A percentile compares a stretch with the other conserved stretches of the same genome.
These are phyloP conservation scores for Trichosporon sp. DNA, from an alignment of 1,284 basidiomycete genomes.

Conservation along the genomic window DNA sequence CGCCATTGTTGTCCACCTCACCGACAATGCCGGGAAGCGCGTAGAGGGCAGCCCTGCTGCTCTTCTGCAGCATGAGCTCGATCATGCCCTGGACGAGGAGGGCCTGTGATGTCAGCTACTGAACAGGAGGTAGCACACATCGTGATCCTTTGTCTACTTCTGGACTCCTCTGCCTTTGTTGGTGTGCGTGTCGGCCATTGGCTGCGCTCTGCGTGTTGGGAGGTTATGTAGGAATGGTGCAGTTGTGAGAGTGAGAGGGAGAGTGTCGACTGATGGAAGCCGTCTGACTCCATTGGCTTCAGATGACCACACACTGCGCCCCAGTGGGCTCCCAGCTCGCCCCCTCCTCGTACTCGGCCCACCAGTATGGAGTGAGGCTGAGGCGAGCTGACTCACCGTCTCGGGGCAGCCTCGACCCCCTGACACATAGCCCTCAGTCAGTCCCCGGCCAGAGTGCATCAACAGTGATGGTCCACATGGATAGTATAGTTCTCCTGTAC, in stretches of 20 bases:
- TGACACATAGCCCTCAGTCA: background rate
- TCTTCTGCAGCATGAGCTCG: background rate
- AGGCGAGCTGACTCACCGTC: background rate
- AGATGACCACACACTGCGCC: slow-evolving; percentile 3
- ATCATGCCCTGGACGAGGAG: slow-evolving; percentile 18
- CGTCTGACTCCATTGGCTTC: background rate
- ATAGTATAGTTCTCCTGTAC: background rate
- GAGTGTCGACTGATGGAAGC: background rate
- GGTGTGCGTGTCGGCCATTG: background rate
- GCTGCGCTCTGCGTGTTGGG: background rate
- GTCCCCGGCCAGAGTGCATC: background rate
- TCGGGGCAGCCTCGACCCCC: background rate
- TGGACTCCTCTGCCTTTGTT: slow-evolving; percentile 5
- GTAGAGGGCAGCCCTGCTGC: slow-evolving; percentile 10
- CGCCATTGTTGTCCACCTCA: slow-evolving; percentile 21
- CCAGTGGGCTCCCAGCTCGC: background rate
- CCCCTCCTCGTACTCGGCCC: background rate
- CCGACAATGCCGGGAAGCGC: slow-evolving; percentile 17
- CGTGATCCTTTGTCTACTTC: slow-evolving; percentile 13
- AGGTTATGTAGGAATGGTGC: no score
- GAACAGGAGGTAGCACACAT: background rate
- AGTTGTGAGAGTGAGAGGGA: background rate
- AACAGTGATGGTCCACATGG: background rate
- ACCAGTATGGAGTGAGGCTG: background rate
- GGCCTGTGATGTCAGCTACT: background rate